A percentile compares a stretch with the other conserved stretches of the same genome.
phyloP scores from a whole-genome alignment of 164 flowering plant genomes.

The Macadamia tetraphylla region DNA sequence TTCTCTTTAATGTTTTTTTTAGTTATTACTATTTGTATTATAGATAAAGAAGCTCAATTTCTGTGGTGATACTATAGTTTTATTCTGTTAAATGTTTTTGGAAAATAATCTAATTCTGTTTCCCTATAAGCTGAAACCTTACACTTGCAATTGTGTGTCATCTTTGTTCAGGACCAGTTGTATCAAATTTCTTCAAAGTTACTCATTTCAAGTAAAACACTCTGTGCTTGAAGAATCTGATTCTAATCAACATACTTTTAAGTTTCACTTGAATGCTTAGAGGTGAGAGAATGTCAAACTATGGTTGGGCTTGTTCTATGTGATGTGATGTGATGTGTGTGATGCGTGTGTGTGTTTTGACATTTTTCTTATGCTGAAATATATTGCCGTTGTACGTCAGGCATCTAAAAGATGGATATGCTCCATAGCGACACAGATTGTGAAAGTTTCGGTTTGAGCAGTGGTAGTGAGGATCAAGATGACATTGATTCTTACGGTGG shows the following conservation, averaged over 20 bases:
- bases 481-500: conserved; percentile 60
- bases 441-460: conserved; percentile 62
- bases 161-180: too few species aligned
- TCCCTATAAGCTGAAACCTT: too few species aligned
- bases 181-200: neutral
- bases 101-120: neutral
- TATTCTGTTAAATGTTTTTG: neutral
- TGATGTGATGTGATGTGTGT: too few species aligned
- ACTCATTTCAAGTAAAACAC: neutral
- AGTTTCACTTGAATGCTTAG: neutral
- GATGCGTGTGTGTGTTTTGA: too few species aligned
- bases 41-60: neutral
- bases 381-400: conserved; percentile 6
- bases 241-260: conserved; percentile 1
- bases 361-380: neutral
- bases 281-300: neutral
- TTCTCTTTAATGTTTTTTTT: too few species aligned
- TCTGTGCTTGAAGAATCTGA: conserved; percentile 3
- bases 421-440: conserved; percentile 57
- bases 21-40: neutral
- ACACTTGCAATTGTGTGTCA: too few species aligned
- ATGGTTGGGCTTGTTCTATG: too few species aligned
- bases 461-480: conserved; percentile 68
- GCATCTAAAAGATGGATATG: conserved; percentile 41
- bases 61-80: neutral